Evolutionary conservation across 2,329 filamentous ascomycete species (phyloP).

Genomic region (Hypoxylon sp.): DNA sequence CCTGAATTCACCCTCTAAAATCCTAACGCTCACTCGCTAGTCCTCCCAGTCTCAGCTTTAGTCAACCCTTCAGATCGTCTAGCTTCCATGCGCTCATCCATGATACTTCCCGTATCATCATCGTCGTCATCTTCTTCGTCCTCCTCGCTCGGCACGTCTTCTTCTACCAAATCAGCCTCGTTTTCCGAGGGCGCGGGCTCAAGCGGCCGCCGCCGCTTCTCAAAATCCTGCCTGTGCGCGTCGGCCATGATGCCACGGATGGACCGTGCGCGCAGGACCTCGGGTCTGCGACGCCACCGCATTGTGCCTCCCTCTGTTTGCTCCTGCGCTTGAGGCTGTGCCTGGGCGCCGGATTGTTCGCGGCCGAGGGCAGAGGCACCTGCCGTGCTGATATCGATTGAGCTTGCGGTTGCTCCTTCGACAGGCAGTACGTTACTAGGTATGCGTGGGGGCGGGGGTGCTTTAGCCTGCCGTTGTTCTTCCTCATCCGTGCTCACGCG

Average conservation of each 20-base stretch:
- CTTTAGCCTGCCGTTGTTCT: constrained; percentile 23
- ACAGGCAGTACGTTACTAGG: not conserved
- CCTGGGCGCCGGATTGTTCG: constrained; percentile 31
- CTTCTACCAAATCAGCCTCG: constrained; percentile 55
- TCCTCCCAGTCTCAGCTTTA: constrained; percentile 15
- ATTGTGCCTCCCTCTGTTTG: constrained; percentile 45
- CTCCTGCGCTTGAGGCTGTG: constrained; percentile 37
- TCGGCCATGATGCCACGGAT: constrained; percentile 79
- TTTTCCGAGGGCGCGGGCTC: constrained; percentile 53
- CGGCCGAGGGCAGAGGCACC: constrained; percentile 39
- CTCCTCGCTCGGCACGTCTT: constrained; percentile 54
- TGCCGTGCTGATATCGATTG: constrained; percentile 43
- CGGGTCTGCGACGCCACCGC: constrained; percentile 45
- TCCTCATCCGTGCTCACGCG: constrained; percentile 58
- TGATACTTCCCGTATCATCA: constrained; percentile 51
- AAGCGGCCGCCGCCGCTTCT: constrained; percentile 76
- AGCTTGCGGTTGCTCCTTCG: constrained; percentile 43
- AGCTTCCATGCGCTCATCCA: constrained; percentile 50
- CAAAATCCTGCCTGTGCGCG: constrained; percentile 93
- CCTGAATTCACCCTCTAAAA: not conserved
- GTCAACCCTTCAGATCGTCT: constrained; percentile 45
- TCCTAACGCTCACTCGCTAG: constrained; percentile 1
- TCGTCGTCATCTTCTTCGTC: constrained; percentile 55
- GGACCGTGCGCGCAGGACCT: constrained; percentile 53
- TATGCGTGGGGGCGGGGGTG: not conserved